Base-by-base conservation (phyloP, 805 yeast species). In the Lipomyces spencermartinsiae region DNA sequence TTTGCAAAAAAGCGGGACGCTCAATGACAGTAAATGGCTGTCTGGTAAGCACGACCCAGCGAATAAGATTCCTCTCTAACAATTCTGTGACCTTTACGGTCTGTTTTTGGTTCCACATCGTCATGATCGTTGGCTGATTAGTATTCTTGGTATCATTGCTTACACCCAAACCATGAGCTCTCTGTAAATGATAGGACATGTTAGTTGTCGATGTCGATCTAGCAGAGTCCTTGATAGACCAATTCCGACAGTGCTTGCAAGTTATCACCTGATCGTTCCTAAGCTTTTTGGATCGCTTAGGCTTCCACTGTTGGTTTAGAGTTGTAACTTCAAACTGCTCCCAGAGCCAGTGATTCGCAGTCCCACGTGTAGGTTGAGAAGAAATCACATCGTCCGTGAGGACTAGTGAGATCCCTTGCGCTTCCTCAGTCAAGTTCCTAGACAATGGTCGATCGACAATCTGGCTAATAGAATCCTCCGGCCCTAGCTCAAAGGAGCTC, bases 401-500 rank as follows among this genome's bases (percentile, higher is more conserved):
- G 49, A 39, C 49, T 16, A 7, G 49, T 39, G 49, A 39, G 49
- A 39, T 39, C 49, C 5, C 49, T 39, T 39, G 49, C 49, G 8
- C 49, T 39, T 39, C 49, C 1, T 16, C 49, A 39, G 49, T 39
- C 49, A 39, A 14, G 2, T 14, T 39, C 2, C 49, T 39, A 39
- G 49, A 39, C 49, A 39, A 39, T 39, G 49, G 1, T 39, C 7
- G 19, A 39, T 39, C 49, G 49, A 39, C 19, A 7, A 39, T 39
- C 22, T 39, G 49, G 49, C 49, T 39, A 39, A 39, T 39, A 16
- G 49, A 39, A 39, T 39, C 49, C 22, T 39, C 49, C 22, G 8
- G 49, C 2, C 49, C 49, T 51, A 51, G 56, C 56, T 51, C 56
- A 51, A 51, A 29, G 33, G 56, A 51, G 56, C 14, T 22, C 56